Base-by-base conservation (phyloP, 139 green algal genomes). In the Closterium sp. region DNA sequence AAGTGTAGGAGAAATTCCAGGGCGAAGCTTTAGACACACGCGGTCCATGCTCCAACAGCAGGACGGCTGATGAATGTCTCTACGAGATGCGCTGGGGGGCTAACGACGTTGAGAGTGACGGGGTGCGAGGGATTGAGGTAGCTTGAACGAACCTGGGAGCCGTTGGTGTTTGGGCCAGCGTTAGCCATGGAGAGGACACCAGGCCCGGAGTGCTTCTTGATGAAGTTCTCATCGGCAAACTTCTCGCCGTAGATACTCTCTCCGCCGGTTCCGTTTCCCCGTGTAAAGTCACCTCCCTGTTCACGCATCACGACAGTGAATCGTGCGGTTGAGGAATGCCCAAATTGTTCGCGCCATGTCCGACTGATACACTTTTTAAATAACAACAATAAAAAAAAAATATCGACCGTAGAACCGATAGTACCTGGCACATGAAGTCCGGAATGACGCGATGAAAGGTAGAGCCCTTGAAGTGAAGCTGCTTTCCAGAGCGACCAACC, bases 191-290 rank as follows among this genome's bases (percentile, higher is more conserved):
- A 95, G 19, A 95, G 90, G 3, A 95, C 88, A 9, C 93, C 93
- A 84, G 94, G 89, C 21, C 87, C 69, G 32, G 92, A 96, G 95
- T 99, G 97, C 93, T 97, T 97, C 33, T 98, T 94, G 28, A 90
- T 92, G 91, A 99, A 98, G 93, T 98, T 98, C 95, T 96, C 94
- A 89, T 95, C 94, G 0, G 87, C 84, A 69, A 96, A 96, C 90
- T 91, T 96, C n/a, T 89, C 91, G 25, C 94, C 94, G 33, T 96
- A 96, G 84, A 96, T 96, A 88, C 84, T 93, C 90, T 96, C 92
- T 2, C 95, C 95, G 31, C 95, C 95, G 12, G 92, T 95, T 55
- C 95, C 95, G 83, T 96, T 94, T n/a, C 85, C 88, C 7, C 30
- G 21, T 25, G 95, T 96, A 88, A 95, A 95, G 87, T 96, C 94